Conservation (phyloP, 441 rosid species). For the Geranium incanum region DNA sequence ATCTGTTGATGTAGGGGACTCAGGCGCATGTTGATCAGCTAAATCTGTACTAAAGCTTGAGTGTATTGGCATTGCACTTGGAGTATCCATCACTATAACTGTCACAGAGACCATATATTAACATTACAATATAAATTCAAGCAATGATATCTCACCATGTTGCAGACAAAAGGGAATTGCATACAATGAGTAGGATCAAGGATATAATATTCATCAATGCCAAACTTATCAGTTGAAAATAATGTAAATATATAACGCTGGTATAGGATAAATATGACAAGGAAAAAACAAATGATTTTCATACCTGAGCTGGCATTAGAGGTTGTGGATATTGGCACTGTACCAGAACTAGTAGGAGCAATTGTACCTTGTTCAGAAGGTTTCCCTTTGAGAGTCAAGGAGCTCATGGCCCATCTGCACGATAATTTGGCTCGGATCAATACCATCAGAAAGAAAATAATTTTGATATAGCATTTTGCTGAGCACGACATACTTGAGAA, state of each 20-base stretch:
- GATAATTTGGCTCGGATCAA: neutral
- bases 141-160: neutral
- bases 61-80: constrained; percentile 42
- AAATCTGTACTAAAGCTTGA: constrained; percentile 63
- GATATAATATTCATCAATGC: neutral
- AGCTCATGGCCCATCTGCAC: constrained; percentile 98
- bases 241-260: neutral
- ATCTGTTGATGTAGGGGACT: constrained; percentile 94
- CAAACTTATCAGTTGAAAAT: neutral
- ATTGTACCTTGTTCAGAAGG: constrained; percentile 74
- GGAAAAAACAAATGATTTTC: neutral
- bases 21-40: constrained; percentile 67
- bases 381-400: constrained; percentile 91
- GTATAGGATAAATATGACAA: neutral
- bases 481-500: neutral
- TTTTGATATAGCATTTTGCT: neutral
- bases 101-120: constrained; percentile 24
- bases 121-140: neutral
- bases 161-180: constrained; percentile 4
- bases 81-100: constrained; percentile 46
- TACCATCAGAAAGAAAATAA: constrained; percentile 11
- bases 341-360: constrained; percentile 47
- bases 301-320: constrained; percentile 68
- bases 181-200: neutral
- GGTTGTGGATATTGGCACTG: constrained; percentile 39